phyloP scores from a whole-genome alignment of 2,329 filamentous ascomycete species.

The Aspergillus brunneoviolaceus region DNA sequence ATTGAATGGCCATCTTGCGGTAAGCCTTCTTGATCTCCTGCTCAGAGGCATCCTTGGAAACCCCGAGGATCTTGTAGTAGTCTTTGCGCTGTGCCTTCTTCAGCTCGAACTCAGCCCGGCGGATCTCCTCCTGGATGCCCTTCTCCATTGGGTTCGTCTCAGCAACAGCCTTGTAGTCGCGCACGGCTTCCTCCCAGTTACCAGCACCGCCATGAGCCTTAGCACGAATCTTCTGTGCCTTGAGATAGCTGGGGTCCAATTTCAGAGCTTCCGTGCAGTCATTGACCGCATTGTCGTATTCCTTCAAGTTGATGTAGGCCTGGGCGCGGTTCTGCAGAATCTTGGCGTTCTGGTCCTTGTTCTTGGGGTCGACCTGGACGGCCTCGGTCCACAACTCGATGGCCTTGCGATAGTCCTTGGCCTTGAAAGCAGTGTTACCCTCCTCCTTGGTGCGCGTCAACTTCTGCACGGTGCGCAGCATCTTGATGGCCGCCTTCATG shows the following conservation, averaged over 20 bases:
- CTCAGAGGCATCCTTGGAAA: constrained; percentile 82
- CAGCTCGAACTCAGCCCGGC: constrained; percentile 86
- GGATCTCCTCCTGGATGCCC: constrained; percentile 77
- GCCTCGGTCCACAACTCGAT: constrained; percentile 82
- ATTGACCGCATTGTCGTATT: constrained; percentile 74
- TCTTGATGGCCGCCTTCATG: constrained; percentile 83
- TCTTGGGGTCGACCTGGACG: constrained; percentile 78
- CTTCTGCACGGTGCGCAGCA: constrained; percentile 85
- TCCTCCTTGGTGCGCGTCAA: constrained; percentile 91
- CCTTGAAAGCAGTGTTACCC: constrained; percentile 87
- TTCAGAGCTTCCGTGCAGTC: constrained; percentile 84
- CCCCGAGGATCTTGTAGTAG: constrained; percentile 94
- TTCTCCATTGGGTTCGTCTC: constrained; percentile 82
- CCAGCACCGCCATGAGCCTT: constrained; percentile 83
- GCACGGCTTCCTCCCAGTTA: constrained; percentile 87
- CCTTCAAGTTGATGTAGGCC: constrained; percentile 75
- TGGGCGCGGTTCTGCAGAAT: constrained; percentile 90
- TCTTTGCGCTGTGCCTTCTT: constrained; percentile 98
- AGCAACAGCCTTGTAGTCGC: constrained; percentile 81
- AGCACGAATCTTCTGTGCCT: constrained; percentile 90
- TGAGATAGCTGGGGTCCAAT: constrained; percentile 80
- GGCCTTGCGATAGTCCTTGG: constrained; percentile 73
- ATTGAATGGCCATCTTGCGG: constrained; percentile 86
- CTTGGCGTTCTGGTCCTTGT: constrained; percentile 93
- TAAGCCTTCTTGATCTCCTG: constrained; percentile 94